phyloP scores from a whole-genome alignment of 2,329 filamentous ascomycete genomes.

The Trichophyton equinum region DNA sequence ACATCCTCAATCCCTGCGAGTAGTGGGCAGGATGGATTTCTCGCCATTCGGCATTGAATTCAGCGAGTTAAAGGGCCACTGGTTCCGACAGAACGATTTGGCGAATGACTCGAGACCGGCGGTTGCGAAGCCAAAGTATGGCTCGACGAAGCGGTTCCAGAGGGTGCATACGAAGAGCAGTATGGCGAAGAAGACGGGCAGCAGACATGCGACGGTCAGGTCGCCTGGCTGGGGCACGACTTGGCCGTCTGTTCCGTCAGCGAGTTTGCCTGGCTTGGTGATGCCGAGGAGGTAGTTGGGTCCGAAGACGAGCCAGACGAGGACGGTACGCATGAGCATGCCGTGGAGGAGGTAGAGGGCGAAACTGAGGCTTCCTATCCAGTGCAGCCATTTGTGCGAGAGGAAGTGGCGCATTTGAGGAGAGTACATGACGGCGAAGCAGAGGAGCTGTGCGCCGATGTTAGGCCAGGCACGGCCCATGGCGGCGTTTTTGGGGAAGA shows the following conservation, averaged over 20 bases:
- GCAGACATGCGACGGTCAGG: slow-evolving; percentile 27
- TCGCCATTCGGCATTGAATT: background rate
- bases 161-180: slow-evolving; percentile 37
- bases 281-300: slow-evolving; percentile 19
- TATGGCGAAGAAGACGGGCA: slow-evolving; percentile 38
- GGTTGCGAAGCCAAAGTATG: slow-evolving; percentile 31
- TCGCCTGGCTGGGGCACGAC: slow-evolving; percentile 27
- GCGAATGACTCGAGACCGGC: slow-evolving; percentile 17
- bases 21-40: slow-evolving; percentile 1
- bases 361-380: slow-evolving; percentile 52
- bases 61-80: background rate
- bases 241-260: background rate
- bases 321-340: slow-evolving; percentile 45
- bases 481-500: slow-evolving; percentile 32
- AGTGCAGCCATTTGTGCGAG: slow-evolving; percentile 44
- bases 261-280: background rate
- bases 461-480: slow-evolving; percentile 40
- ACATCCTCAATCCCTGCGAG: background rate
- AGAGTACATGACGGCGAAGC: slow-evolving; percentile 43
- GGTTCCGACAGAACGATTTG: slow-evolving; percentile 9
- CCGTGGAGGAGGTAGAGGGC: slow-evolving; percentile 54
- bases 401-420: slow-evolving; percentile 40
- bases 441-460: slow-evolving; percentile 38
- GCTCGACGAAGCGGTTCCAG: slow-evolving; percentile 45
- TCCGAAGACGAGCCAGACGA: slow-evolving; percentile 49